Base-by-base conservation (phyloP, 2,329 filamentous ascomycete species). In the Penicillium sp. region DNA sequence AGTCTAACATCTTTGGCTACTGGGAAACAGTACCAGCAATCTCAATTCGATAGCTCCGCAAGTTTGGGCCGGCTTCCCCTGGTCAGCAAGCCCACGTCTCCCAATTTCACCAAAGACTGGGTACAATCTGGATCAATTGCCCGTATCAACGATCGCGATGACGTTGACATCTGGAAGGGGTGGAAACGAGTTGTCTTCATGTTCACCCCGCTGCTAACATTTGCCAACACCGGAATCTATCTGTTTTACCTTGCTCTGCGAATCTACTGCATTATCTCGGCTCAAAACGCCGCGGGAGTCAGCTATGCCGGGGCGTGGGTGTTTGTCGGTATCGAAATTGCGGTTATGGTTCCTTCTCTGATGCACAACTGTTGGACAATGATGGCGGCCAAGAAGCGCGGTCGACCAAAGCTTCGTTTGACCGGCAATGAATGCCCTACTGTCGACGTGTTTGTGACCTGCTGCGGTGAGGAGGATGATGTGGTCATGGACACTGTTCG, bases 341-440 rank as follows among this genome's bases (percentile, higher is more conserved):
- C 69, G n/a, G 72, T 76, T 6, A 75, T 77, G 4, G 70, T 80
- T 45, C 79, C 79, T 5, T 72, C 76, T 3, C 64, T 81, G 33
- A 73, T 80, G 68, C 78, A 82, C 66, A 79, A 79, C 55, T 66
- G 73, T 34, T 81, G 77, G 76, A 79, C 77, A 1, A 75, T 82
- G 72, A 73, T 75, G 66, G 75, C 77, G 0, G 64, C 81, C 53
- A 80, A 80, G 66, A 75, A 75, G 65, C 69, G 79, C 25, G 68
- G 70, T 12, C 69, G 78, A 25, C 76, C 78, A 1, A 77, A 78
- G 71, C 64, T 83, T 54, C 66, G 78, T 26, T 62, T 81, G 50
- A 50, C 52, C 3, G 63, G 63, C 3, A 48, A 66, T 8, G 61
- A 66, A 24, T 64, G 60, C 5, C 72, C 72, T 1, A 64, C 61